Conservation (phyloP, 225 moss, liverwort and hornwort genomes). For the Neckera pumila region DNA sequence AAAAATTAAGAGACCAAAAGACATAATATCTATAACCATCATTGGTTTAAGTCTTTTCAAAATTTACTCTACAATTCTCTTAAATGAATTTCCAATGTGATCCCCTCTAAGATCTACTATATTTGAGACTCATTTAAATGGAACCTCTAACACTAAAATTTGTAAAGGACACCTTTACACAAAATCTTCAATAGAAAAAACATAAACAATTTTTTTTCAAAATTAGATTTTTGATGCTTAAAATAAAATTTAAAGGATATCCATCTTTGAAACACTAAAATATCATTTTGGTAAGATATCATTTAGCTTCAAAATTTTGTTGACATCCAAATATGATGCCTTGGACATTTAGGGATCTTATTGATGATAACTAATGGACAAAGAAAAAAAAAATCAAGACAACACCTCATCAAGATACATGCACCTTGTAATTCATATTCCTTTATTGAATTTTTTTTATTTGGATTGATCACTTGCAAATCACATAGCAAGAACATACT, state of each 20-base stretch:
- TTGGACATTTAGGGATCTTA: neutral
- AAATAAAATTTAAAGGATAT: neutral
- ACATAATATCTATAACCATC: no score
- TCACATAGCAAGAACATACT: no score
- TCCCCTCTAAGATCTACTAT: neutral
- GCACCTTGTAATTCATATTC: neutral
- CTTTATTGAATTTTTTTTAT: neutral
- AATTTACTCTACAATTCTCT: neutral
- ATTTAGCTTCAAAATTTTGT: neutral
- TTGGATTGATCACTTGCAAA: no score
- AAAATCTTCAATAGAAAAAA: neutral
- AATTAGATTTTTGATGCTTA: neutral
- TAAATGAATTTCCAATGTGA: neutral
- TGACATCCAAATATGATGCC: neutral
- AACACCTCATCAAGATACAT: neutral
- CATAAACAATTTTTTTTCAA: neutral
- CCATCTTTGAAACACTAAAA: neutral
- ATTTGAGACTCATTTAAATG: neutral
- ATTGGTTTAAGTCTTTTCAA: neutral
- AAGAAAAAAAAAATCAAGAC: neutral
- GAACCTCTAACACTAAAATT: neutral
- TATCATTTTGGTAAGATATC: neutral
- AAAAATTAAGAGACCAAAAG: no score
- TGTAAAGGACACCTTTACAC: neutral
- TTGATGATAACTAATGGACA: neutral